Conservation (phyloP, 306 rosid genomes). For the Castanospermum australe region DNA sequence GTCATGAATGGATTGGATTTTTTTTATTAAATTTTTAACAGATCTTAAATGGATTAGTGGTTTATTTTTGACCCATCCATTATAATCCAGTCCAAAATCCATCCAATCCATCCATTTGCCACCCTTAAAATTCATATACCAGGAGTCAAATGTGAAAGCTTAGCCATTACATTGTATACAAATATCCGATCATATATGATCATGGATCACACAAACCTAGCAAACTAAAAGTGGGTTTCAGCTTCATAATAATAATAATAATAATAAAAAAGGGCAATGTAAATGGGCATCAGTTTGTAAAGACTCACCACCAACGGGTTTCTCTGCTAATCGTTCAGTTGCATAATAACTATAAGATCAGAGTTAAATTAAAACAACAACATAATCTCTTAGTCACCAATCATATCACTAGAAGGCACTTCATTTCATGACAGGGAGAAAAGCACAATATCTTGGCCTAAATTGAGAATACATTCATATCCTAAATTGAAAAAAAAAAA, state of each 20-base stretch:
- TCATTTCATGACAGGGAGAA: neutral
- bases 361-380: slow-evolving; percentile 4
- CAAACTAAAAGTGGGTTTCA: neutral
- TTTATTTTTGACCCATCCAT: no score
- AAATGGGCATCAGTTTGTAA: neutral
- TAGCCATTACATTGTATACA: neutral
- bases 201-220: neutral
- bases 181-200: neutral
- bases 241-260: neutral
- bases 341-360: neutral
- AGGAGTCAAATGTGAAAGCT: neutral
- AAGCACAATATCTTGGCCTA: neutral
- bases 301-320: neutral
- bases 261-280: neutral
- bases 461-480: neutral
- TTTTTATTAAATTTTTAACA: no score
- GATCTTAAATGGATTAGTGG: no score
- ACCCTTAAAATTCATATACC: no score
- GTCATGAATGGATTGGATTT: no score
- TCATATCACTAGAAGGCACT: neutral
- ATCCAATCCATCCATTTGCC: no score
- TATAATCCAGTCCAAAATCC: no score
- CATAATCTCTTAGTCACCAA: neutral
- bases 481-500: neutral
- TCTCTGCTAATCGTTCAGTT: neutral